Percentiles rank a stretch among this genome's conserved stretches.
These are phyloP conservation scores for Elongisporangium anandrum DNA, from an alignment of 352 stramenopile genomes.

Conservation along the genomic window DNA sequence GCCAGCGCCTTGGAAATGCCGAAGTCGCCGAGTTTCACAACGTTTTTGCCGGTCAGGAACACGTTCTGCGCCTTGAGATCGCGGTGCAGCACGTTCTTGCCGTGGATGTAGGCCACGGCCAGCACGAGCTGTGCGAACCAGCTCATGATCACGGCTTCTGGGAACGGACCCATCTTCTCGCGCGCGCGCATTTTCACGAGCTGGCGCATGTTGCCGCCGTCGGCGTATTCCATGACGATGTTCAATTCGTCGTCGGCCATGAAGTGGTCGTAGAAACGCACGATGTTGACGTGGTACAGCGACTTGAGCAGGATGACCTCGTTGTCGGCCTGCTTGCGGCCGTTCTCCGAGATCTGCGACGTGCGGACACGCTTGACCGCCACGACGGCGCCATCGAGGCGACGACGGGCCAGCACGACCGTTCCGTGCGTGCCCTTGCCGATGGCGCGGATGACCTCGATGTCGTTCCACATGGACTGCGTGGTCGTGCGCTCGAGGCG, in stretches of 20 bases:
- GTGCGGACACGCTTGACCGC: conserved; percentile 82
- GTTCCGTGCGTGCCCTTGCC: conserved; percentile 85
- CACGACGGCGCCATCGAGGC: conserved; percentile 75
- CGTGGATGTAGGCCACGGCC: conserved; percentile 85
- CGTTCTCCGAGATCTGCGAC: conserved; percentile 78
- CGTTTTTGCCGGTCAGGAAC: conserved; percentile 83
- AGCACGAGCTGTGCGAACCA: conserved; percentile 87
- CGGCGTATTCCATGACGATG: conserved; percentile 88
- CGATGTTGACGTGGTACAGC: conserved; percentile 88
- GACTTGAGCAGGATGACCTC: conserved; percentile 88
- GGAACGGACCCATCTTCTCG: conserved; percentile 82
- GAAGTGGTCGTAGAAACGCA: conserved; percentile 89
- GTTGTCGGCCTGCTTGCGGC: conserved; percentile 84
- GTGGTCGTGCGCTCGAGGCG: conserved; percentile 57
- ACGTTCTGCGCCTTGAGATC: conserved; percentile 88
- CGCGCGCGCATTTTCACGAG: conserved; percentile 72
- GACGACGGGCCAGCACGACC: conserved; percentile 71
- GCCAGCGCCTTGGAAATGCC: conserved; percentile 85
- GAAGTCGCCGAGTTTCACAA: conserved; percentile 87
- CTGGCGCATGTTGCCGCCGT: conserved; percentile 80
- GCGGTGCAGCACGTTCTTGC: conserved; percentile 85
- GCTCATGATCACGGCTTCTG: conserved; percentile 79
- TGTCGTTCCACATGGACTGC: conserved; percentile 79
- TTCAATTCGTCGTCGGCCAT: conserved; percentile 83
- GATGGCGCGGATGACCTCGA: conserved; percentile 85